Percentiles rank a stretch among this genome's conserved stretches.
Conservation (phyloP, 805 yeast species). For the Saturnispora ahearnii region DNA sequence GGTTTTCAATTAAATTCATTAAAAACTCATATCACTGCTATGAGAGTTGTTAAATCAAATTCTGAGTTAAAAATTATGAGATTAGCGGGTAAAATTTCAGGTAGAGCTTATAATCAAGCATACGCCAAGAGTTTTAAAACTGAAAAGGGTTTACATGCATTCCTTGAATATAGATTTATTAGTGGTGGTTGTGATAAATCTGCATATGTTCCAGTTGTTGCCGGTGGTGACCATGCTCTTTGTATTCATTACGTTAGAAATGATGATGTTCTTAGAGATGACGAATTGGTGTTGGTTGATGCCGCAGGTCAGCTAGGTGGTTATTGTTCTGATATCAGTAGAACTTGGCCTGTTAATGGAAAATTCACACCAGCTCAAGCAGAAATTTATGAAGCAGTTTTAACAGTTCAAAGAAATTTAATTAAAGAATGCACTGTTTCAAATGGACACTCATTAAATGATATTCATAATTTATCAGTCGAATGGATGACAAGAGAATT, state of each 20-base stretch:
- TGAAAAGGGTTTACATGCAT: conserved; percentile 75
- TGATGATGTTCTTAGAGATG: conserved; percentile 67
- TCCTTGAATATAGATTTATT: conserved; percentile 71
- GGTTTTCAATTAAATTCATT: conserved; percentile 32
- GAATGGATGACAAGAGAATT: conserved; percentile 52
- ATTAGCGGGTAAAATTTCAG: conserved; percentile 72
- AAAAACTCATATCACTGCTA: conserved; percentile 32
- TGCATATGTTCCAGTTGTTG: conserved; percentile 94
- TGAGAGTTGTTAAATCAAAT: conserved; percentile 65
- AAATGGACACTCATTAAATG: conserved; percentile 50
- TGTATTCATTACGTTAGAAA: conserved; percentile 92
- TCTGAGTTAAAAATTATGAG: conserved; percentile 75
- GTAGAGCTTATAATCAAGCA: conserved; percentile 77
- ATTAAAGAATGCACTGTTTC: conserved; percentile 57
- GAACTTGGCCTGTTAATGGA: conserved; percentile 91
- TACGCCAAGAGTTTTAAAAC: conserved; percentile 55
- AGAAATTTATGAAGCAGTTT: conserved; percentile 82
- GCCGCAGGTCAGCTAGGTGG: conserved; percentile 95
- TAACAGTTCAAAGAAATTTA: conserved; percentile 72
- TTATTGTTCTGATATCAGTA: conserved; percentile 88
- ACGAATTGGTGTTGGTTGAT: conserved; percentile 78
- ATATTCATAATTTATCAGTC: conserved; percentile 66
- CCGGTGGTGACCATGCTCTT: conserved; percentile 83
- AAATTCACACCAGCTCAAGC: conserved; percentile 67
- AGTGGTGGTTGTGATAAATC: conserved; percentile 82